These are phyloP conservation scores for Phytopythium sindhum DNA, from an alignment of 352 stramenopile genomes.

Conservation along the genomic window DNA sequence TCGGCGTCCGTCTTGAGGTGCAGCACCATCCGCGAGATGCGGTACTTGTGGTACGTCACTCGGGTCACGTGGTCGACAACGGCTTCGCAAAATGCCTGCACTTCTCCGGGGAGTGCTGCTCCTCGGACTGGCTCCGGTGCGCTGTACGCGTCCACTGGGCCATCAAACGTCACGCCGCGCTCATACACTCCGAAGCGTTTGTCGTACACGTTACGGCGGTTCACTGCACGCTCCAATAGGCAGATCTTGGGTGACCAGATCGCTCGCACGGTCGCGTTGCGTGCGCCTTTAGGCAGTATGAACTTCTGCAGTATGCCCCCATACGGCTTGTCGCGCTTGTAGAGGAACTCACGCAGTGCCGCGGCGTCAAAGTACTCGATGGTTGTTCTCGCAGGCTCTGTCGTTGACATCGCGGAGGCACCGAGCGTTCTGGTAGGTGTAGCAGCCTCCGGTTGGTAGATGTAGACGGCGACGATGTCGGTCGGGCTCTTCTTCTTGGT, in stretches of 20 bases:
- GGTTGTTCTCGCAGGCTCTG: slow-evolving; percentile 21
- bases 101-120: slow-evolving; percentile 83
- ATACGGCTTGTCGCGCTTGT: slow-evolving; percentile 85
- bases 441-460: slow-evolving; percentile 37
- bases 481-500: slow-evolving; percentile 72
- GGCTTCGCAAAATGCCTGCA: slow-evolving; percentile 91
- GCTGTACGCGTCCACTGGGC: slow-evolving; percentile 82
- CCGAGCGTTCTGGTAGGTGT: slow-evolving; percentile 5
- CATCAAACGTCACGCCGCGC: slow-evolving; percentile 93
- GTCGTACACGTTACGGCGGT: slow-evolving; percentile 89
- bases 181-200: slow-evolving; percentile 92
- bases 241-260: slow-evolving; percentile 96
- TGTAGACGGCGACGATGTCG: slow-evolving; percentile 93
- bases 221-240: slow-evolving; percentile 90
- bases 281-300: slow-evolving; percentile 89
- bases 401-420: neutral
- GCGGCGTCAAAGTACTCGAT: slow-evolving; percentile 94
- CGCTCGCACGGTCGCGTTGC: slow-evolving; percentile 88
- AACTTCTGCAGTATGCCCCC: slow-evolving; percentile 95
- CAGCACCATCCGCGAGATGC: slow-evolving; percentile 92
- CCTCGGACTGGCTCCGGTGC: slow-evolving; percentile 87
- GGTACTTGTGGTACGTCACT: slow-evolving; percentile 89
- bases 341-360: slow-evolving; percentile 91
- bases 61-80: slow-evolving; percentile 92
- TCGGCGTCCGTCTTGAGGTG: slow-evolving; percentile 94